Evolutionary conservation across 164 flowering plant species (phyloP), one percentile per base, ranked within the genome.

Genomic region (Cinnamomum micranthum): DNA sequence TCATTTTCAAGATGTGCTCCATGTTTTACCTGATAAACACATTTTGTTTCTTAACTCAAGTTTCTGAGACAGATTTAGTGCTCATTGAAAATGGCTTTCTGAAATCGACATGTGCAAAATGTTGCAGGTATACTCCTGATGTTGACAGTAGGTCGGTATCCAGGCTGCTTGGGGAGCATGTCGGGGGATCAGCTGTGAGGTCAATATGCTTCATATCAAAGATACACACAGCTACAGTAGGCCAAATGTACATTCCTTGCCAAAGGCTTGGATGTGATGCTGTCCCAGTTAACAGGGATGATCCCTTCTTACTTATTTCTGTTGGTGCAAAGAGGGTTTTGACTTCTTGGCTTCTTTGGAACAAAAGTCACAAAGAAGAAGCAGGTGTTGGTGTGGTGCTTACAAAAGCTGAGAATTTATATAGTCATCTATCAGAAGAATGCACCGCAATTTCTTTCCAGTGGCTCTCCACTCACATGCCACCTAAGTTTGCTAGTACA

Each of bases 381-480:
- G 50, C 78, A 28, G 19, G 50, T 63, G 31, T 23, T 75, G 72
- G 60, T 68, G 73, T 67, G 13, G 33, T 67, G 25, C 63, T 75
- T 15, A 50, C 51, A 24, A 77, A 71, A 66, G 41, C 24, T 79
- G 83, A 75, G 74, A 77, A 70, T 75, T 73, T 31, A 31, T 60
- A 17, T 58, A 68, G 27, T 55, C 69, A 70, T 73, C 70, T 82
- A 63, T 71, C 84, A 27, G 71, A 72, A 72, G 73, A 15, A 15
- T 69, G 78, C 23, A 69, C 90, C 33, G 85, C 94, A 69, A 74
- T 91, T 77, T 80, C 97, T 64, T 94, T 94, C 82, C 90, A 90
- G 82, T 96, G 99, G 99, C 93, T 96, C 64, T 91, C 99, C 24
- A 86, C 91, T 77, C 97, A 96, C 83, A 89, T 92, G 95, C 98